phyloP scores from a whole-genome alignment of 768 basidiomycete species.

The Lenzites betulinus region DNA sequence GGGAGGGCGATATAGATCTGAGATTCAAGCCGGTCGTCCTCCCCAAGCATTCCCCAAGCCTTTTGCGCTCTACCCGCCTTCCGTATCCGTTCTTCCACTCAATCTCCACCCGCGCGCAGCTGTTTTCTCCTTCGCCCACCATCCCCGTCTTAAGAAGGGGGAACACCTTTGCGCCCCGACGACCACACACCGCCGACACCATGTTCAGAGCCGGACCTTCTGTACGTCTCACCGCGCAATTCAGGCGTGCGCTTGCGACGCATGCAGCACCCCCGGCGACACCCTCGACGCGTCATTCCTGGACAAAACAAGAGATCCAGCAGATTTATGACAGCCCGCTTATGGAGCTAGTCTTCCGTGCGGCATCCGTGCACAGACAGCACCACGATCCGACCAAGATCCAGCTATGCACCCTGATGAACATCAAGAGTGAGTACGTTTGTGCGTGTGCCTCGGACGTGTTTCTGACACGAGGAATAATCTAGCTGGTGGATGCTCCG shows the following conservation, averaged over 20 bases:
- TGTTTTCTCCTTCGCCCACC: not conserved
- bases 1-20: conserved; percentile 2
- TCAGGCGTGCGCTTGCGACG: conserved; percentile 62
- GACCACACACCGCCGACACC: not conserved
- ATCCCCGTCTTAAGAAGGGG: not conserved
- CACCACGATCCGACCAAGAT: conserved; percentile 89
- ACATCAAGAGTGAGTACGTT: conserved; percentile 87
- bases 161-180: not conserved
- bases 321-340: conserved; percentile 83
- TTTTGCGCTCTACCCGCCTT: conserved; percentile 8
- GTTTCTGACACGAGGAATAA: conserved; percentile 11
- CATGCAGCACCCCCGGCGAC: conserved; percentile 43
- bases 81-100: conserved; percentile 22
- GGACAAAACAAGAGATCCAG: conserved; percentile 82
- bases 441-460: conserved; percentile 26
- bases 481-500: conserved; percentile 90
- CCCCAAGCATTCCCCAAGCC: conserved; percentile 16
- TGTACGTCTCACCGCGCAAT: conserved; percentile 20
- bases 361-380: conserved; percentile 82
- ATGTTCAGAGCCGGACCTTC: conserved; percentile 44
- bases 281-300: conserved; percentile 54
- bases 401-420: conserved; percentile 96
- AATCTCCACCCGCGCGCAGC: conserved; percentile 20
- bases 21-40: conserved; percentile 3
- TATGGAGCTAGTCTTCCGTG: conserved; percentile 85